Base-by-base conservation (phyloP, 2,329 filamentous ascomycete species). In the Colletotrichum destructivum region DNA sequence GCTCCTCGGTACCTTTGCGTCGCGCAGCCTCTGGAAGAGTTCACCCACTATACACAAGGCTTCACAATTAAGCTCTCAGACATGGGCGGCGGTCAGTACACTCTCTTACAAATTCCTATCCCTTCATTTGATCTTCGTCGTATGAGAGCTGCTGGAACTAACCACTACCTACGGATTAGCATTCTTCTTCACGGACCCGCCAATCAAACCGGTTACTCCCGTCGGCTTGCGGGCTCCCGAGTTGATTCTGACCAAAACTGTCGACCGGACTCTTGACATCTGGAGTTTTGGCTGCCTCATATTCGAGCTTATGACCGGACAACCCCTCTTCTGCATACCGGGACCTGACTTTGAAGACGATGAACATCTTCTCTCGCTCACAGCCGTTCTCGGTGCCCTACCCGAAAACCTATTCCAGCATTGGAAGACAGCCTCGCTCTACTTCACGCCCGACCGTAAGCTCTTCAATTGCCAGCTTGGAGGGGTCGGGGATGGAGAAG, bases 221-320 rank as follows among this genome's bases (percentile, higher is more conserved):
- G 8, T 38, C 35, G 35, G 35, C 8, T 6, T 38, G 35, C 76
- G 77, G 40, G 55, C 79, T 61, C 78, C 78, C 2, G 79, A 80
- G 73, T 61, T 78, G 51, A 59, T 80, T n/a, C 74, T 81, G 52
- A 61, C 64, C 13, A 74, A 76, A 38, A 59, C 62, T 0, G 67
- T 78, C 15, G 59, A 38, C 76, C 63, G 72, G 74, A 74, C 73
- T 3, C 56, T 77, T 5, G 78, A 79, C 54, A 59, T 80, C 26
- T 81, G 78, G 79, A 79, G 77, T 63, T 81, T 79, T 44, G 76
- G 79, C 62, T 80, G 77, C 54, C 77, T 80, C 62, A 42, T 78
- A 21, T 80, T 79, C 68, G 75, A 79, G 72, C 75, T 79, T 31
- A 51, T 80, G 31, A 78, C 77, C 15, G 78, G 79, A 49, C 72